These are phyloP conservation scores for Mimosa pudica DNA, from an alignment of 306 rosid genomes.

Conservation along the genomic window DNA sequence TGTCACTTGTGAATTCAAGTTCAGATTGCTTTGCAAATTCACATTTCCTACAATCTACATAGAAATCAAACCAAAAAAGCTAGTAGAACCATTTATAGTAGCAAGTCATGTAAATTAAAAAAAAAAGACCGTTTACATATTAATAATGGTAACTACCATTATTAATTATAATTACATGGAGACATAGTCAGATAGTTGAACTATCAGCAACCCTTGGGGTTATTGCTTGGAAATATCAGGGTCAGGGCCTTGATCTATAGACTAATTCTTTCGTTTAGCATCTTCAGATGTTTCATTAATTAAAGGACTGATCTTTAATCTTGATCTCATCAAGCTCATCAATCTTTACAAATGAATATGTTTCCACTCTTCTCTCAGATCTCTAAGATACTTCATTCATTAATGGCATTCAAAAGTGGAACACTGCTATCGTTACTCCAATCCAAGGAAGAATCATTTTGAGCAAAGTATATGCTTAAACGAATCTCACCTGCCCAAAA, in stretches of 20 bases:
- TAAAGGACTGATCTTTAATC: conserved; percentile 57
- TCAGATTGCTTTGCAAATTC: too few species aligned
- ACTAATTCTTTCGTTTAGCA: conserved; percentile 55
- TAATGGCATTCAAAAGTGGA: not conserved
- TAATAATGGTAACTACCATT: too few species aligned
- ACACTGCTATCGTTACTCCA: conserved; percentile 27
- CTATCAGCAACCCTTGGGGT: conserved; percentile 77
- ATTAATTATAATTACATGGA: too few species aligned
- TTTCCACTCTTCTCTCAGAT: conserved; percentile 50
- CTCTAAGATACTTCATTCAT: conserved; percentile 14
- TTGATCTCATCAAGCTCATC: conserved; percentile 39
- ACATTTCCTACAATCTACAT: too few species aligned
- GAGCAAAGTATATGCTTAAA: conserved; percentile 54
- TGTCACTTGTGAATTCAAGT: too few species aligned
- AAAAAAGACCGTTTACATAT: too few species aligned
- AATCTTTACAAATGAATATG: conserved; percentile 46
- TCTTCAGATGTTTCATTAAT: conserved; percentile 64
- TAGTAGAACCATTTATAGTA: too few species aligned
- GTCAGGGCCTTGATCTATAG: conserved; percentile 64
- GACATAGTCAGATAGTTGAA: conserved; percentile 56
- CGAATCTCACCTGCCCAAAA: conserved; percentile 77
- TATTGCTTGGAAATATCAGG: conserved; percentile 68
- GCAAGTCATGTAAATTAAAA: too few species aligned
- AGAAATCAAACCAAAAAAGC: too few species aligned
- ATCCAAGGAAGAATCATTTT: conserved; percentile 49